Base-by-base conservation (phyloP, 805 yeast species). In the Metschnikowia vanudenii region DNA sequence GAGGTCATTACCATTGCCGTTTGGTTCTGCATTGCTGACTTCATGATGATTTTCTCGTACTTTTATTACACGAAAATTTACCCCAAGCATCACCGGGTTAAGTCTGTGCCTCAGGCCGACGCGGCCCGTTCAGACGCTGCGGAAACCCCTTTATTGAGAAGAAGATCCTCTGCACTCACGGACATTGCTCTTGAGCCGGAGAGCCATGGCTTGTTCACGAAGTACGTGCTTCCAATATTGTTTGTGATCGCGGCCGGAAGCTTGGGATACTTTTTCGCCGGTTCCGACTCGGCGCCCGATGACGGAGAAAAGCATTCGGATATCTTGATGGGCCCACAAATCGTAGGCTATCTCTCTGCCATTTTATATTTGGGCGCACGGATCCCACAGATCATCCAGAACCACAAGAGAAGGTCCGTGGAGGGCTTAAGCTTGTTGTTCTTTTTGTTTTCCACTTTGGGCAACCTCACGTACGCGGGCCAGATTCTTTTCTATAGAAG, bases 351-450 rank as follows among this genome's bases (percentile, higher is more conserved):
- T 64, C 53, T 79, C 5, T 81, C 88, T 3, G 92, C 95, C 0
- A 50, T 70, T 2, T 66, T 86, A 47, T 86, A 86, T 62, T 71
- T 86, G 53, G 80, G 86, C 8, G 94, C 94, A 2, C 44, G 66
- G 49, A 76, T 59, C 57, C 99, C 99, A 0, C 99, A 92, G 65
- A 85, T 92, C 44, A 68, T 78, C 47, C 95, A 87, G 60, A 92
- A 92, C 67, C 79, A 82, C 62, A 71, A 71, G 39, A 79, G 96
- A 53, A 81, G 83, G 58, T 85, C 96, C 4, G 90, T 90, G 45
- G 77, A 80, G 46, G 98, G 98, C 1, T 83, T 94, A 56, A 85
- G 96, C 46, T 78, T 92, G 51, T 77, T 88, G 43, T 87, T 86
- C 65, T 85, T 86, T 68, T 64, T 86, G 53, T 81, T 85, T 52